Percentiles rank a stretch among this genome's conserved stretches.
Evolutionary conservation across 2,329 filamentous ascomycete genomes (phyloP).

Genomic region (Calonectria fujianensis): DNA sequence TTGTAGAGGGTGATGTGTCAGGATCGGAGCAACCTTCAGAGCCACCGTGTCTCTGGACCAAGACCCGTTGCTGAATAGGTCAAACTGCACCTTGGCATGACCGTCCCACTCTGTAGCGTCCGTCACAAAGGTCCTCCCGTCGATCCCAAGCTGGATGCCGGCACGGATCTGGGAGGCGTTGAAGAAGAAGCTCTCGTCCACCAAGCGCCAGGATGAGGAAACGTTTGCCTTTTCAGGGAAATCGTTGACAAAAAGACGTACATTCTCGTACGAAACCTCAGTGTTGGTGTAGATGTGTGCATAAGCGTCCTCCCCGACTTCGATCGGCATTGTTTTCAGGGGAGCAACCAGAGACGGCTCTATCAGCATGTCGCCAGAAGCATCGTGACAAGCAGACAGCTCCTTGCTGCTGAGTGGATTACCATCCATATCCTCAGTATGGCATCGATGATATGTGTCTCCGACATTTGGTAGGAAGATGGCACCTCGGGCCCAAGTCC

Average conservation of each 20-base stretch:
- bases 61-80: conserved; percentile 50
- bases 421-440: conserved; percentile 19
- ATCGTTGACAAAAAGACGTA: conserved; percentile 56
- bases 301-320: conserved; percentile 42
- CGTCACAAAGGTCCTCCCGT: conserved; percentile 57
- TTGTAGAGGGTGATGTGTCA: conserved; percentile 63
- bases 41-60: conserved; percentile 54
- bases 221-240: conserved; percentile 22
- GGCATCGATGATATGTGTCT: conserved; percentile 37
- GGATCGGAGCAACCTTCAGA: conserved; percentile 61
- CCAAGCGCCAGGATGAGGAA: conserved; percentile 51
- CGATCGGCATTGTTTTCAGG: conserved; percentile 57
- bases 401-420: conserved; percentile 43
- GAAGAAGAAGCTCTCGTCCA: conserved; percentile 56
- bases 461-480: conserved; percentile 48
- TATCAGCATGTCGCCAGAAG: conserved; percentile 58
- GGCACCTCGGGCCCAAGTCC: conserved; percentile 38
- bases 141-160: conserved; percentile 61
- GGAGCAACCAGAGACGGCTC: conserved; percentile 58
- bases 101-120: conserved; percentile 55
- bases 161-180: conserved; percentile 50
- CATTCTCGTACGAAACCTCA: conserved; percentile 39
- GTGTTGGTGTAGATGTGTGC: conserved; percentile 45
- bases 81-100: conserved; percentile 54
- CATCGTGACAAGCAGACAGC: conserved; percentile 60